Conservation (phyloP, 2,329 filamentous ascomycete species). For the Cladosporium sp. region DNA sequence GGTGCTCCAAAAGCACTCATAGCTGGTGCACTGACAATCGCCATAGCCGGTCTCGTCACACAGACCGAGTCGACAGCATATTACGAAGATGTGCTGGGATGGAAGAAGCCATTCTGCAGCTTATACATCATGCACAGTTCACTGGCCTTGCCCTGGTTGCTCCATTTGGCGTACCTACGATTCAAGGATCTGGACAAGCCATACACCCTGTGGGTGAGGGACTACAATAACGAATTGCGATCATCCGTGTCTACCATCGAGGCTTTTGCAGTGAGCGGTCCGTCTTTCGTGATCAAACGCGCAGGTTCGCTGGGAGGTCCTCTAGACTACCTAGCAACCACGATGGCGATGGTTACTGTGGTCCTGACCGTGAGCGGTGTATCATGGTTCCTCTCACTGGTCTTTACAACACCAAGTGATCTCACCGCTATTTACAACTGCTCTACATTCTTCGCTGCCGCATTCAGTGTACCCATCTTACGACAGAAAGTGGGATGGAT, state of each 20-base stretch:
- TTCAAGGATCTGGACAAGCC: constrained; percentile 19
- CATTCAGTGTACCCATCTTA: constrained; percentile 29
- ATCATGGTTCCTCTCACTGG: constrained; percentile 30
- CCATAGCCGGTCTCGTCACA: constrained; percentile 28
- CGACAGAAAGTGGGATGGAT: constrained; percentile 26
- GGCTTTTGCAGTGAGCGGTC: constrained; percentile 25
- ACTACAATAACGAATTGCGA: constrained; percentile 29
- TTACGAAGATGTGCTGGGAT: constrained; percentile 29
- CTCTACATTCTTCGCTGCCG: constrained; percentile 33
- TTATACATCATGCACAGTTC: constrained; percentile 32
- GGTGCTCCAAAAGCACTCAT: constrained; percentile 14
- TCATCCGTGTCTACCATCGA: constrained; percentile 26
- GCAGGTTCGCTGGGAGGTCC: constrained; percentile 24
- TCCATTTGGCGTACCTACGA: constrained; percentile 24
- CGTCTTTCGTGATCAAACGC: constrained; percentile 22
- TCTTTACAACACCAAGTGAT: constrained; percentile 30
- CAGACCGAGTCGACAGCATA: constrained; percentile 33
- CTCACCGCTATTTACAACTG: constrained; percentile 34
- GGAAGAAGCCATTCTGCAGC: constrained; percentile 31
- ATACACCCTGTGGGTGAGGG: constrained; percentile 25
- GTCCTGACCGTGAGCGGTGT: constrained; percentile 28
- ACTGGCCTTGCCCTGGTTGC: constrained; percentile 29
- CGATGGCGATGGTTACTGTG: constrained; percentile 28
- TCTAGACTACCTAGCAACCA: constrained; percentile 27
- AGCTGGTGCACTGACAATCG: constrained; percentile 21